These are phyloP conservation scores for Salix udensis DNA, from an alignment of 345 rosid species.

Conservation along the genomic window DNA sequence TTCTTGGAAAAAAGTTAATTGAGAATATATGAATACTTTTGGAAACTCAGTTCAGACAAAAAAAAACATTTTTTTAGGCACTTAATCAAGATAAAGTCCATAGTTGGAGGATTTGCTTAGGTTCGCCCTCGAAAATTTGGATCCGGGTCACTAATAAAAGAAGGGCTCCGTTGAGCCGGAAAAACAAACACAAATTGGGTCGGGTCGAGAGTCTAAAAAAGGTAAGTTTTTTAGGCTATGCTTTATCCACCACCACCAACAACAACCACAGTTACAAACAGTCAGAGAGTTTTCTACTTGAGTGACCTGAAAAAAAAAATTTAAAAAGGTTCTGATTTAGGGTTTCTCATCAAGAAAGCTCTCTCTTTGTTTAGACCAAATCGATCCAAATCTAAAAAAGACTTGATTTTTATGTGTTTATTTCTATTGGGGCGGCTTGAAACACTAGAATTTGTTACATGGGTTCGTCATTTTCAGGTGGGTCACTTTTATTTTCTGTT, in stretches of 20 bases:
- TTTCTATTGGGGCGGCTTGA: not conserved
- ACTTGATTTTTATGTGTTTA: not conserved
- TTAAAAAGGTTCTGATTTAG: constrained; percentile 18
- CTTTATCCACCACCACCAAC: constrained; percentile 15
- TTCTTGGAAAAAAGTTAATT: too few relatives aligned
- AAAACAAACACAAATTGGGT: not conserved
- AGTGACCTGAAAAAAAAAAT: constrained; percentile 7
- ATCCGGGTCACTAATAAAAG: too few relatives aligned
- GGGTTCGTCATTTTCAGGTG: constrained; percentile 51
- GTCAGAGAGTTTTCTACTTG: constrained; percentile 15
- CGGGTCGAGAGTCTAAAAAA: constrained; percentile 22
- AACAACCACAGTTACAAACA: constrained; percentile 14
- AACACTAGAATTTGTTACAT: constrained; percentile 9
- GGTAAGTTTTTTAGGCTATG: constrained; percentile 10
- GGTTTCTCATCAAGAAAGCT: constrained; percentile 22
- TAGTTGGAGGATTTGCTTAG: too few relatives aligned
- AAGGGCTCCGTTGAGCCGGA: too few relatives aligned
- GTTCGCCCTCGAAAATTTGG: too few relatives aligned
- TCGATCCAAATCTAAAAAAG: constrained; percentile 10
- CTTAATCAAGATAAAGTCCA: too few relatives aligned
- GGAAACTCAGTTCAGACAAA: too few relatives aligned
- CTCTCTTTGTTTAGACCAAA: not conserved
- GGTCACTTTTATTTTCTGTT: not conserved
- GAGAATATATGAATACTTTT: too few relatives aligned
- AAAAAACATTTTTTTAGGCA: too few relatives aligned